Conservation (phyloP, 768 basidiomycete species). For the Leccinum arenicola region DNA sequence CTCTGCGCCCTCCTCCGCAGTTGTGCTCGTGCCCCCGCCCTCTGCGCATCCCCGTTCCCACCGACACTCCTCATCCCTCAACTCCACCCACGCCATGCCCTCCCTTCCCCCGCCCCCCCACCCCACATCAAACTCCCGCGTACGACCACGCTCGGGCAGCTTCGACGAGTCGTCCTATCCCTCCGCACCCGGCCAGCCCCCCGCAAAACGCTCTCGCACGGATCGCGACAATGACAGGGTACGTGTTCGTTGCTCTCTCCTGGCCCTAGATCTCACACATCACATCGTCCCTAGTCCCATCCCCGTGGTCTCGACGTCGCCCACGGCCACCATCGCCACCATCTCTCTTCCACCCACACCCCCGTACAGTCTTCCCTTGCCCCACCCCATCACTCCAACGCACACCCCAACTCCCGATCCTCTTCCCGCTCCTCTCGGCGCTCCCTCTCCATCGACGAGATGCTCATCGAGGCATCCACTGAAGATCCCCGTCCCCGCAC, state of each 20-base stretch:
- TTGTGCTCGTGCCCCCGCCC: slow-evolving; percentile 28
- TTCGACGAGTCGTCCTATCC: slow-evolving; percentile 35
- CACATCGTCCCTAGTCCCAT: slow-evolving; percentile 7
- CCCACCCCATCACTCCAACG: slow-evolving; percentile 12
- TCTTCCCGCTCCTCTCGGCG: slow-evolving; percentile 36
- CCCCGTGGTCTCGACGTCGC: slow-evolving; percentile 20
- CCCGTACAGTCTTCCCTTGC: slow-evolving; percentile 11
- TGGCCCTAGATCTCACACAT: slow-evolving; percentile 8
- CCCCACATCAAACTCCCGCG: slow-evolving; percentile 26
- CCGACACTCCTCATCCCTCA: slow-evolving; percentile 22
- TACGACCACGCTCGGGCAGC: slow-evolving; percentile 45
- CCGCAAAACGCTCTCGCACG: slow-evolving; percentile 45
- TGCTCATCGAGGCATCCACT: slow-evolving; percentile 45
- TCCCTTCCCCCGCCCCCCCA: slow-evolving; percentile 39
- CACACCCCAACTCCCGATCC: slow-evolving; percentile 25
- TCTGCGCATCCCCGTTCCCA: slow-evolving; percentile 17
- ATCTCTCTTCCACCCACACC: slow-evolving; percentile 6
- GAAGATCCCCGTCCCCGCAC: slow-evolving; percentile 35
- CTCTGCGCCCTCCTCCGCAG: slow-evolving; percentile 22
- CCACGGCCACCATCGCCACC: not conserved
- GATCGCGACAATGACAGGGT: slow-evolving; percentile 36
- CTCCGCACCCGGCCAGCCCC: slow-evolving; percentile 37
- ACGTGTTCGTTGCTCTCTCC: not conserved
- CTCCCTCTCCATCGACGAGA: slow-evolving; percentile 43
- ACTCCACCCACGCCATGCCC: slow-evolving; percentile 33